phyloP scores from a whole-genome alignment of 352 stramenopile species.

The Hyaloperonospora brassicae region DNA sequence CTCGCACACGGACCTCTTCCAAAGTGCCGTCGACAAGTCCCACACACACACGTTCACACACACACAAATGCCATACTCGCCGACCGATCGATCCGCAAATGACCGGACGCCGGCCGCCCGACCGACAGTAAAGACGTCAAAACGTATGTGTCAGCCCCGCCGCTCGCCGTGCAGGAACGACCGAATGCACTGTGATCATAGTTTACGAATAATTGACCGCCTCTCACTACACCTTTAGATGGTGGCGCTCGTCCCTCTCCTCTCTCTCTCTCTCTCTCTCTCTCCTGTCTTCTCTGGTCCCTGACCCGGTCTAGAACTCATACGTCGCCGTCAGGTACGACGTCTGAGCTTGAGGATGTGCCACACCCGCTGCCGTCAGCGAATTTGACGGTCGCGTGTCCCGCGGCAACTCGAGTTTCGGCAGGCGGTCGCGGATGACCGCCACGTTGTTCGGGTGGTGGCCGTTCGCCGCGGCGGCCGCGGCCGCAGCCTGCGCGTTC shows the following conservation, averaged over 20 bases:
- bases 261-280: not conserved
- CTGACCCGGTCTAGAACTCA: slow-evolving; percentile 27
- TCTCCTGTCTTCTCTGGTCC: slow-evolving; percentile 1
- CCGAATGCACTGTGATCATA: slow-evolving; percentile 20
- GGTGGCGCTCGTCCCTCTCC: no score
- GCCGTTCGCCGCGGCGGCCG: slow-evolving; percentile 18
- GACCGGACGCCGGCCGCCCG: no score
- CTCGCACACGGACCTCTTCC: no score
- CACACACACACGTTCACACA: no score
- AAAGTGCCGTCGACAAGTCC: no score
- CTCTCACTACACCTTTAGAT: slow-evolving; percentile 12
- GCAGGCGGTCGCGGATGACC: slow-evolving; percentile 25
- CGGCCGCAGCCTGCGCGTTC: slow-evolving; percentile 21
- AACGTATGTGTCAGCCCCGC: no score
- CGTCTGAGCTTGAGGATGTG: slow-evolving; percentile 10
- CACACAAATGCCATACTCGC: no score
- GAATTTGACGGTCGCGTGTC: slow-evolving; percentile 13
- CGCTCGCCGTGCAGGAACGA: not conserved
- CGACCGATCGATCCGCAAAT: no score
- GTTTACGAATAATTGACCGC: slow-evolving; percentile 24
- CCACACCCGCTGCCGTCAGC: no score
- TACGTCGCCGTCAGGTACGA: slow-evolving; percentile 30
- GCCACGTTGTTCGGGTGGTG: slow-evolving; percentile 19
- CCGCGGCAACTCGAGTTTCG: slow-evolving; percentile 20
- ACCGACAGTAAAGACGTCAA: no score